Conservation (phyloP, 2,329 filamentous ascomycete species). For the Exophiala lecanii-corni region DNA sequence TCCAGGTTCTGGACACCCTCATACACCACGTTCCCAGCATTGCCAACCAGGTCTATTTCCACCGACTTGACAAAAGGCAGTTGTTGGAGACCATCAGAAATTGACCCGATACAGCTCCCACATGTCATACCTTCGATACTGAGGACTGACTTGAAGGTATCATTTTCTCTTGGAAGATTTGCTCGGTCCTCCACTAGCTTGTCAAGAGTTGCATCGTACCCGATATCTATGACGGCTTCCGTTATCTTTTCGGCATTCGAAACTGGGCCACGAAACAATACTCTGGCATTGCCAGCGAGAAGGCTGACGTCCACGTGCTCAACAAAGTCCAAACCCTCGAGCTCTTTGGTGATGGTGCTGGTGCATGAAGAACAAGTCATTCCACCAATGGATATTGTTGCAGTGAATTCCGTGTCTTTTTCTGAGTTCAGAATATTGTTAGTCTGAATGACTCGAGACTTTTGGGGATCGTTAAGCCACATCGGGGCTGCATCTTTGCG, state of each 20-base stretch:
- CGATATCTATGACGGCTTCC: conserved; percentile 47
- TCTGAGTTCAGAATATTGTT: conserved; percentile 10
- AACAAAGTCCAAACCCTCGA: conserved; percentile 57
- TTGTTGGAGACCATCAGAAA: conserved; percentile 45
- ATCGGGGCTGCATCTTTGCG: background rate
- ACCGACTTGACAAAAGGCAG: conserved; percentile 44
- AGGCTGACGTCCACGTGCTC: conserved; percentile 58
- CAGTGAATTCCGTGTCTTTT: conserved; percentile 10
- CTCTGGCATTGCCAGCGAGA: conserved; percentile 61
- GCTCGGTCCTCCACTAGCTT: conserved; percentile 25
- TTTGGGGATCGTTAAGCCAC: background rate
- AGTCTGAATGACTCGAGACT: conserved; percentile 10
- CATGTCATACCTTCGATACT: conserved; percentile 56
- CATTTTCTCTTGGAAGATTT: conserved; percentile 2
- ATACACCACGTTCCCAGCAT: conserved; percentile 48
- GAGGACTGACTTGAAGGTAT: conserved; percentile 40
- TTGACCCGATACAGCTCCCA: conserved; percentile 49
- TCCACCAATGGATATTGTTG: conserved; percentile 53
- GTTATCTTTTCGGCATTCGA: conserved; percentile 43
- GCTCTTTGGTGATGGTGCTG: conserved; percentile 56
- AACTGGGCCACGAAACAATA: conserved; percentile 52
- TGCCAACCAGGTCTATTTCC: conserved; percentile 49
- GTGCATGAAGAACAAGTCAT: conserved; percentile 71
- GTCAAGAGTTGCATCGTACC: conserved; percentile 44
- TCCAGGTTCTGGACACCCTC: conserved; percentile 42